Base-by-base conservation (phyloP, 1,284 basidiomycete species). In the Marasmius sp. region DNA sequence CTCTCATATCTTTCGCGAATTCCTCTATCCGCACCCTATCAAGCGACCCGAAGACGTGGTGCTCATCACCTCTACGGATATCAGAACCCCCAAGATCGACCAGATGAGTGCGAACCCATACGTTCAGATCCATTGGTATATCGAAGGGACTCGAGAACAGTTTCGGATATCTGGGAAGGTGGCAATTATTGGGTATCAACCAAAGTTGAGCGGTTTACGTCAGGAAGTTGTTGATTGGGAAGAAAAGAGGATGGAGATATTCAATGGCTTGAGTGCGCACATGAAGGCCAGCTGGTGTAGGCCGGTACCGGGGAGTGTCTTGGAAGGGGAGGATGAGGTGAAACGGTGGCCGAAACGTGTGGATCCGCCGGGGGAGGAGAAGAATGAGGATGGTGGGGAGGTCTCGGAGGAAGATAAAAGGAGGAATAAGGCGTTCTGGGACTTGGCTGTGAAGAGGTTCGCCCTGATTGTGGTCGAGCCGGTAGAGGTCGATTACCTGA, bases 201-300 rank as follows among this genome's bases (percentile, higher is more conserved):
- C 65, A 14, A 72, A 78, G 58, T 57, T 67, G 10, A 64, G 76
- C 27, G 72, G 76, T 60, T 69, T 71, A n/a, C 63, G 70, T 11
- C 37, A 45, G 14, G 27, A 36, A 39, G 18, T 74, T 9, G 81
- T 83, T 60, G 82, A 89, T 67, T 91, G 88, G 89, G 88, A 90
- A 68, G 72, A 69, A 39, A 81, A 85, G 72, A 78, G 89, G 10
- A 62, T 73, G 22, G 79, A 79, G 55, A 68, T 79, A 20, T 91
- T 89, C 71, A 79, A 82, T 62, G 68, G 41, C 18, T 79, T 91
- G 79, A 81, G 79, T 58, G 76, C 74, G 6, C 72, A 77, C 56
- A 84, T 91, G 86, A 84, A 81, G 66, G 89, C 89, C 27, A 79
- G 76, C 54, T 92, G 87, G 87, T 83, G 81, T 62, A 73, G 83